These are phyloP conservation scores for Cyphellophora europaea DNA, from an alignment of 2,329 filamentous ascomycete genomes.

Conservation along the genomic window DNA sequence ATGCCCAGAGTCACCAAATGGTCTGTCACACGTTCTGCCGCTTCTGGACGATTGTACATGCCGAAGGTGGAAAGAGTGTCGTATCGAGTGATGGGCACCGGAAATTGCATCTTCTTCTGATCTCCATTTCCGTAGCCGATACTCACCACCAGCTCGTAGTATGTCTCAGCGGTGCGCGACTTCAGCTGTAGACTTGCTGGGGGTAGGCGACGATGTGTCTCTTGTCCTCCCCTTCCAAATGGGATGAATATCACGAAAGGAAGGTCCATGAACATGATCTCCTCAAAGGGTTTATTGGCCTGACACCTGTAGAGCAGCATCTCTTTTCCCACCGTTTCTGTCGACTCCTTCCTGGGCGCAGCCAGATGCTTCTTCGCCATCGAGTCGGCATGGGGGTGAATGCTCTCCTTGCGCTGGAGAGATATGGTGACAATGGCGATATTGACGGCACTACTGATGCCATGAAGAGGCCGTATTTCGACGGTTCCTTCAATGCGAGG, in stretches of 20 bases:
- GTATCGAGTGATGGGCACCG: slow-evolving; percentile 84
- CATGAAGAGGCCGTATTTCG: slow-evolving; percentile 80
- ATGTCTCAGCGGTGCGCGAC: slow-evolving; percentile 91
- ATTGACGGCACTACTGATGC: slow-evolving; percentile 79
- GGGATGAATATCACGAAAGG: slow-evolving; percentile 97
- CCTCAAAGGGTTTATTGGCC: slow-evolving; percentile 74
- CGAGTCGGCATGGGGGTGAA: slow-evolving; percentile 92
- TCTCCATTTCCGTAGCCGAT: slow-evolving; percentile 82
- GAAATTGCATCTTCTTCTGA: slow-evolving; percentile 84
- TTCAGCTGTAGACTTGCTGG: slow-evolving; percentile 85
- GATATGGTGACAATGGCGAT: slow-evolving; percentile 91
- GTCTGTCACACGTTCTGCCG: slow-evolving; percentile 74
- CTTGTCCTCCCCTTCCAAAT: slow-evolving; percentile 82
- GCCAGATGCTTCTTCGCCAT: slow-evolving; percentile 86
- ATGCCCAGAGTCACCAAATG: slow-evolving; percentile 87
- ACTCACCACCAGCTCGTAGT: slow-evolving; percentile 90
- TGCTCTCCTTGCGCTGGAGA: slow-evolving; percentile 86
- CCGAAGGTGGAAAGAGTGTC: slow-evolving; percentile 97
- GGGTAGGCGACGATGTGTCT: slow-evolving; percentile 80
- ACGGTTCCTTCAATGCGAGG: slow-evolving; percentile 97
- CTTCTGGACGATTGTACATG: slow-evolving; percentile 97
- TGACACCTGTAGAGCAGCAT: slow-evolving; percentile 83
- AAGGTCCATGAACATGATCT: slow-evolving; percentile 88
- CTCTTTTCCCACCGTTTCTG: slow-evolving; percentile 91
- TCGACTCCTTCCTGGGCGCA: slow-evolving; percentile 80